Evolutionary conservation across 202 grass and related monocot genomes (phyloP).

Genomic region (Setaria viridis): DNA sequence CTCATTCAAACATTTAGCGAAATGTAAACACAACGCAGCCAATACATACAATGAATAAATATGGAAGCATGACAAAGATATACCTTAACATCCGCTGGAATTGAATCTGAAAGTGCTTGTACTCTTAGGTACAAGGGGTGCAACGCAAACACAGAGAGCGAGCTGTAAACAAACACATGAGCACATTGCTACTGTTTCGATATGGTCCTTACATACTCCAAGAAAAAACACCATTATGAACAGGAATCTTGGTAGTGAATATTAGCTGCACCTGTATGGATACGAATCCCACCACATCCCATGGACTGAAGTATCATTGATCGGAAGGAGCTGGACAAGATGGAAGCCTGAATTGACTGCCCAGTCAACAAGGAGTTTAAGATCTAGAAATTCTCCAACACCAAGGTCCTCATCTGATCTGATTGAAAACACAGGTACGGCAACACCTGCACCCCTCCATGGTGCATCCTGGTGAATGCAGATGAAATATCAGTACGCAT

Average conservation of each 20-base stretch:
- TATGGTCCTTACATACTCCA: slow-evolving; percentile 14
- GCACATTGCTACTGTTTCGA: slow-evolving; percentile 36
- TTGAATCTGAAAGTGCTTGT: slow-evolving; percentile 82
- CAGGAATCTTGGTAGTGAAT: slow-evolving; percentile 23
- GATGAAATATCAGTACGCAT: slow-evolving; percentile 45
- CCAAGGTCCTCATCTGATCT: slow-evolving; percentile 88
- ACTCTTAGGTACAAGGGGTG: slow-evolving; percentile 97
- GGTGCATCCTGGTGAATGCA: slow-evolving; percentile 71
- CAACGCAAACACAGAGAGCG: slow-evolving; percentile 95
- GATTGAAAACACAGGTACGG: slow-evolving; percentile 91
- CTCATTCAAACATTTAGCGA: slow-evolving; percentile 28
- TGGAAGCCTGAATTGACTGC: slow-evolving; percentile 92
- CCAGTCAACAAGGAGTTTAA: slow-evolving; percentile 97
- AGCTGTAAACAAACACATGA: slow-evolving; percentile 62
- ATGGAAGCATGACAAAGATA: slow-evolving; percentile 40
- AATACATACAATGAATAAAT: slow-evolving; percentile 13
- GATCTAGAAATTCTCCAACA: slow-evolving; percentile 98
- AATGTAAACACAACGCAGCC: slow-evolving; percentile 24
- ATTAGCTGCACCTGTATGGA: slow-evolving; percentile 75
- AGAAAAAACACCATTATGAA: not conserved
- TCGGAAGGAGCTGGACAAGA: slow-evolving; percentile 93
- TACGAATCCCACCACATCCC: slow-evolving; percentile 99
- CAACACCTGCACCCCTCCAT: slow-evolving; percentile 98
- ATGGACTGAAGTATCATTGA: slow-evolving; percentile 96
- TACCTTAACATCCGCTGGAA: slow-evolving; percentile 86